phyloP scores from a whole-genome alignment of 2,329 filamentous ascomycete genomes.

The Truncatella angustata region DNA sequence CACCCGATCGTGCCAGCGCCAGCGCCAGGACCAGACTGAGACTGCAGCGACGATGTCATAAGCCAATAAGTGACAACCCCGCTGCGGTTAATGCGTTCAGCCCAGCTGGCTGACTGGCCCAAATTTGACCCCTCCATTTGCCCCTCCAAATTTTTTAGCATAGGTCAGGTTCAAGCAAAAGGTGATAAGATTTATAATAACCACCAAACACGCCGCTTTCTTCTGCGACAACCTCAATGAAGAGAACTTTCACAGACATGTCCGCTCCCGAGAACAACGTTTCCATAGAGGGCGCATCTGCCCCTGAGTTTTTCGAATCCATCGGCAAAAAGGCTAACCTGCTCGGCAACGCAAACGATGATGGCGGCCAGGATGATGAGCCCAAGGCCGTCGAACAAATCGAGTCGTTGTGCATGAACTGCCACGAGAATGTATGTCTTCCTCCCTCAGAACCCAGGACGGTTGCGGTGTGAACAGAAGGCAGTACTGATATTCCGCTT shows the following conservation, averaged over 20 bases:
- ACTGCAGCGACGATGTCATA: slow-evolving; percentile 12
- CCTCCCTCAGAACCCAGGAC: too few relatives aligned
- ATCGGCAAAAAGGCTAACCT: slow-evolving; percentile 61
- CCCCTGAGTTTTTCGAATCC: slow-evolving; percentile 57
- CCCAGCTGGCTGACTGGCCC: too few relatives aligned
- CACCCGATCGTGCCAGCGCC: too few relatives aligned
- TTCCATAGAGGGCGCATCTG: slow-evolving; percentile 27
- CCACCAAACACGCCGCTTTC: too few relatives aligned
- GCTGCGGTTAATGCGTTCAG: too few relatives aligned
- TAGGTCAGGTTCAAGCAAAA: too few relatives aligned
- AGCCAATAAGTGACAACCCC: slow-evolving; percentile 5
- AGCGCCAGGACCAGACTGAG: too few relatives aligned
- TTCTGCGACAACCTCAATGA: slow-evolving; percentile 5
- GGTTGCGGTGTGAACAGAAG: too few relatives aligned
- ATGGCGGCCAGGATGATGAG: slow-evolving; percentile 35
- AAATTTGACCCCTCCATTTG: slow-evolving; percentile 7
- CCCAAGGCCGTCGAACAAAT: slow-evolving; percentile 62
- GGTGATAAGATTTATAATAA: too few relatives aligned
- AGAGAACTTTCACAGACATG: slow-evolving; percentile 33
- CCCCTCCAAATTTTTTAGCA: slow-evolving; percentile 15
- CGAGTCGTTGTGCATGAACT: slow-evolving; percentile 85
- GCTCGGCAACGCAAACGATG: slow-evolving; percentile 32
- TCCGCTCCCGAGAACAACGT: slow-evolving; percentile 36
- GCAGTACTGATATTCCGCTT: slow-evolving; percentile 2
- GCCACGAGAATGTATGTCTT: slow-evolving; percentile 65